Percentiles rank a stretch among this genome's conserved stretches.
Evolutionary conservation across 805 yeast species (phyloP).

Genomic region (Schizosaccharomyces japonicus): DNA sequence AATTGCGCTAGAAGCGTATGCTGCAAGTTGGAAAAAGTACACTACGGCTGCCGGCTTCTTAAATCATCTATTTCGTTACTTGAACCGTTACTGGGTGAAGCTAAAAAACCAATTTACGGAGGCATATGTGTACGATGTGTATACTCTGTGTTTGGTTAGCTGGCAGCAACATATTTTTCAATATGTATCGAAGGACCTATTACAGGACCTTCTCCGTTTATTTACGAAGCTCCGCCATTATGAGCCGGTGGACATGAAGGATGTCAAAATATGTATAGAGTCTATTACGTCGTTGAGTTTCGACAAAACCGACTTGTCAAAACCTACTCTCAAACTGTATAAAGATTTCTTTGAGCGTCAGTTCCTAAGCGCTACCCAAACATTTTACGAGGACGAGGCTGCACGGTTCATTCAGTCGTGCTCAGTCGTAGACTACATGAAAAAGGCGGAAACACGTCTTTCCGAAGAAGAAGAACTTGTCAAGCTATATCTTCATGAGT

Average conservation of each 20-base stretch:
- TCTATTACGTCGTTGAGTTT: constrained; percentile 79
- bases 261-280: constrained; percentile 49
- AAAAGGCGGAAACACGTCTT: constrained; percentile 59
- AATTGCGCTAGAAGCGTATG: constrained; percentile 58
- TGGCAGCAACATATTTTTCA: constrained; percentile 74
- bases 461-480: constrained; percentile 64
- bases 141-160: constrained; percentile 59
- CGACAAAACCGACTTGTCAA: constrained; percentile 71
- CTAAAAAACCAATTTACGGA: constrained; percentile 88
- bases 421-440: constrained; percentile 76
- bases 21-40: constrained; percentile 67
- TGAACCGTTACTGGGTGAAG: constrained; percentile 93
- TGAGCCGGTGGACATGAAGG: constrained; percentile 40
- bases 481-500: constrained; percentile 59
- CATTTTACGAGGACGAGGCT: constrained; percentile 47
- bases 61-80: constrained; percentile 81
- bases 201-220: constrained; percentile 48
- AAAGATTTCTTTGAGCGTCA: constrained; percentile 53
- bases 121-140: constrained; percentile 71
- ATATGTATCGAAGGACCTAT: constrained; percentile 33
- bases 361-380: constrained; percentile 34
- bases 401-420: constrained; percentile 39
- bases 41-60: constrained; percentile 77
- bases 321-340: constrained; percentile 61
- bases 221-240: constrained; percentile 62